Conservation (phyloP, 1,284 basidiomycete species). For the Melanopsichium pennsylvanicum region DNA sequence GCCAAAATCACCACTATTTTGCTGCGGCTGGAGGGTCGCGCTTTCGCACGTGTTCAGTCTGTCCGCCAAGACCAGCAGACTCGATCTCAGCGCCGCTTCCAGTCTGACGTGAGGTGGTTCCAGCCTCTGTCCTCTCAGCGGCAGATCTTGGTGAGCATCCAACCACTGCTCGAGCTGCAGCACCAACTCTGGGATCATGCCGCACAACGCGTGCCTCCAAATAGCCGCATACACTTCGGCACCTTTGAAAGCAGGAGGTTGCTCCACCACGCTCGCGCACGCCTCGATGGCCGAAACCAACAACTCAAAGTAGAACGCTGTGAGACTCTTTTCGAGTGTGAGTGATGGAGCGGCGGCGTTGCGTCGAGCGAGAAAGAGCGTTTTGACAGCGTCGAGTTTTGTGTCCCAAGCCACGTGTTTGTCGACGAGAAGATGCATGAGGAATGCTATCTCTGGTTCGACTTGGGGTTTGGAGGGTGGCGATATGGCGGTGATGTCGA, state of each 20-base stretch:
- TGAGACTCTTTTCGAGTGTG: conserved; percentile 41
- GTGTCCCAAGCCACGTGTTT: conserved; percentile 17
- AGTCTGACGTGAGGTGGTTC: conserved; percentile 37
- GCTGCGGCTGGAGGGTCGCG: not conserved
- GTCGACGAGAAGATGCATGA: conserved; percentile 35
- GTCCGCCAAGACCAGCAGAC: conserved; percentile 23
- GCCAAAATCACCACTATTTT: not conserved
- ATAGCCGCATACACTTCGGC: conserved; percentile 28
- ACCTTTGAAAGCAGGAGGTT: conserved; percentile 24
- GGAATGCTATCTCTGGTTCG: conserved; percentile 36
- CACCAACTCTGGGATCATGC: conserved; percentile 37
- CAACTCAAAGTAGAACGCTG: conserved; percentile 42
- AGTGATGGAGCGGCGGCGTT: conserved; percentile 23
- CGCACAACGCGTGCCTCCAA: conserved; percentile 44
- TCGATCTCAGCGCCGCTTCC: conserved; percentile 27
- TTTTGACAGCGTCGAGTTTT: conserved; percentile 41
- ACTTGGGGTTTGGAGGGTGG: conserved; percentile 13
- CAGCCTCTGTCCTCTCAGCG: conserved; percentile 25
- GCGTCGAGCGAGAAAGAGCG: conserved; percentile 32
- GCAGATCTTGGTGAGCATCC: conserved; percentile 22
- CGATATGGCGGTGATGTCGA: conserved; percentile 17
- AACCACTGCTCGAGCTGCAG: conserved; percentile 48
- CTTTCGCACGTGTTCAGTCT: conserved; percentile 32
- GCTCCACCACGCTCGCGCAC: conserved; percentile 33
- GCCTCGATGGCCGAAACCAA: conserved; percentile 36